Conservation (phyloP, 1,284 basidiomycete species). For the Leccinum variabile region DNA sequence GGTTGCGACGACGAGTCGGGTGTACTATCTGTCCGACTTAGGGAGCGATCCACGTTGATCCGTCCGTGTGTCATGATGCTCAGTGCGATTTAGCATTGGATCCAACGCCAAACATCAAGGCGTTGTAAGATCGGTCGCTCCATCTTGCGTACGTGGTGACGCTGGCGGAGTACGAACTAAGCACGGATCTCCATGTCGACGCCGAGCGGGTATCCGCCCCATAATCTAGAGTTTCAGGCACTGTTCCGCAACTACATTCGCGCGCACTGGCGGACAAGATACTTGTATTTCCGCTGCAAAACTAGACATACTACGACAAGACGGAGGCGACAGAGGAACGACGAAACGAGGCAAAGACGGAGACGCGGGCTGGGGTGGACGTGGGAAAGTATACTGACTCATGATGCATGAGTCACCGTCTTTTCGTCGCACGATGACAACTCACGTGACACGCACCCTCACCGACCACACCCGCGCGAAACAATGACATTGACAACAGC, state of each 20-base stretch:
- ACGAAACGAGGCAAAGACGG: constrained; percentile 53
- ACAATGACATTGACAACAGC: too few relatives aligned
- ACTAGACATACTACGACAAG: constrained; percentile 76
- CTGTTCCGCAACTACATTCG: constrained; percentile 85
- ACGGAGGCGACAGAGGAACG: constrained; percentile 57
- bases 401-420: too few relatives aligned
- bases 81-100: constrained; percentile 49
- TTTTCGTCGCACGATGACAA: too few relatives aligned
- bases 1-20: constrained; percentile 60
- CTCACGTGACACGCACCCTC: too few relatives aligned
- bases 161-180: constrained; percentile 70
- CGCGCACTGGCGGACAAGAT: constrained; percentile 61
- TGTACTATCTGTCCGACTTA: constrained; percentile 66
- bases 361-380: constrained; percentile 60
- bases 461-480: too few relatives aligned
- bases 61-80: constrained; percentile 2
- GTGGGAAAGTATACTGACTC: constrained; percentile 68
- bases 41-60: constrained; percentile 43
- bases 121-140: constrained; percentile 63
- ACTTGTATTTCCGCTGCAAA: constrained; percentile 59
- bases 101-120: constrained; percentile 57
- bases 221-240: constrained; percentile 78
- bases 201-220: constrained; percentile 35
- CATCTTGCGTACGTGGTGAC: constrained; percentile 78
- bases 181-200: constrained; percentile 76